Evolutionary conservation across 1,284 basidiomycete genomes (phyloP).

Genomic region (Rhodotorula sp.): DNA sequence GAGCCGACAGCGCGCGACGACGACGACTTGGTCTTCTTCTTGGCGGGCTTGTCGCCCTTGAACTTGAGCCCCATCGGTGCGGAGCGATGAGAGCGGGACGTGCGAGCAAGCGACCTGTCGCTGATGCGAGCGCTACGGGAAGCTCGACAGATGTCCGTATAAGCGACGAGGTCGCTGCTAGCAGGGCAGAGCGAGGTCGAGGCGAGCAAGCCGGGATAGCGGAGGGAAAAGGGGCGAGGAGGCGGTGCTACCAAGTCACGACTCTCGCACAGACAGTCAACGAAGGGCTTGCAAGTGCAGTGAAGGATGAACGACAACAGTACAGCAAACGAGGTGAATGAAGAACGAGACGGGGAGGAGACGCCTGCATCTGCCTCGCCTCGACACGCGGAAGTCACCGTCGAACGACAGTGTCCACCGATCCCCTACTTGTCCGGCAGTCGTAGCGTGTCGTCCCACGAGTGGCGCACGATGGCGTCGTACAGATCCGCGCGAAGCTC

Average conservation of each 20-base stretch:
- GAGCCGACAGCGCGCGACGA: slow-evolving; percentile 48
- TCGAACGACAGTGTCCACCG: too few species aligned
- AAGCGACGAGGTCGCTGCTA: too few species aligned
- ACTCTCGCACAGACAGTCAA: too few species aligned
- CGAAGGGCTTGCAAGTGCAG: too few species aligned
- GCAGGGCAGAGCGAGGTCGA: too few species aligned
- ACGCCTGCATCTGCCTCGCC: not conserved
- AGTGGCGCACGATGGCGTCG: slow-evolving; percentile 83
- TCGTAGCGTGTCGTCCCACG: slow-evolving; percentile 49
- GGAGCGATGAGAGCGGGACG: not conserved
- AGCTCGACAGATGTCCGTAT: too few species aligned
- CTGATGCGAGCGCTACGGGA: not conserved
- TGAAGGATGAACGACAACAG: too few species aligned
- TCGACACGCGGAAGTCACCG: too few species aligned
- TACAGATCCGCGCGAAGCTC: slow-evolving; percentile 87
- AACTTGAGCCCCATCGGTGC: slow-evolving; percentile 55
- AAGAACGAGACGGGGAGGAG: not conserved
- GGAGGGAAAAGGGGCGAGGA: too few species aligned
- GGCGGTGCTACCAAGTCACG: too few species aligned
- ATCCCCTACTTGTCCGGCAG: not conserved
- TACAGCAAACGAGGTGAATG: too few species aligned
- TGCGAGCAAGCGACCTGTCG: not conserved
- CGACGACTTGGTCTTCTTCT: slow-evolving; percentile 60
- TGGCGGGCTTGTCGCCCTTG: slow-evolving; percentile 85
- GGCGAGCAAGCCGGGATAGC: too few species aligned